phyloP scores from a whole-genome alignment of 116 monocot genomes.

The Trichopus zeylanicus region DNA sequence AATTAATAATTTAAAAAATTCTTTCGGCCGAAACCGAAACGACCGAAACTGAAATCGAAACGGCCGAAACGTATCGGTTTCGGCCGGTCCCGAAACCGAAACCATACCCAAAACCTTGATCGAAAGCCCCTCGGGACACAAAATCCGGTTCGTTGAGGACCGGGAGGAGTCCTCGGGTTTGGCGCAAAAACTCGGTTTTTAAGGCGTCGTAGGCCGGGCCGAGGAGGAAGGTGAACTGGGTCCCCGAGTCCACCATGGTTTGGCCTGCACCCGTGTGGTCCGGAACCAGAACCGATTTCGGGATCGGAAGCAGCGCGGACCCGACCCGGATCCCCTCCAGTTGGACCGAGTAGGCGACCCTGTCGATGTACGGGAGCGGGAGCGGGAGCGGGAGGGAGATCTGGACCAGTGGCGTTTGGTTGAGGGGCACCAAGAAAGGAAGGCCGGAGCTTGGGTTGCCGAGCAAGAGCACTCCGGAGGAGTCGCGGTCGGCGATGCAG shows the following conservation, averaged over 20 bases:
- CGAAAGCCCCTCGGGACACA: conserved; percentile 87
- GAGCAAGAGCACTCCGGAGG: conserved; percentile 68
- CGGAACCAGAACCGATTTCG: conserved; percentile 69
- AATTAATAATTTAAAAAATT: too few relatives aligned
- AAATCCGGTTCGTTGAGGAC: conserved; percentile 45
- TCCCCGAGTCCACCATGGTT: conserved; percentile 96
- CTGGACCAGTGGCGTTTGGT: conserved; percentile 79
- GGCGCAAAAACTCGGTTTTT: conserved; percentile 55
- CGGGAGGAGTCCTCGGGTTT: conserved; percentile 34
- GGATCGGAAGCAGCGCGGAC: conserved; percentile 45
- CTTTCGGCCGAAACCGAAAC: too few relatives aligned
- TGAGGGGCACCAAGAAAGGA: conserved; percentile 27
- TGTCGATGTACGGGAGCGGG: conserved; percentile 92
- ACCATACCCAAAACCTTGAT: too few relatives aligned
- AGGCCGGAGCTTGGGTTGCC: conserved; percentile 21
- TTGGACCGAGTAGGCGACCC: conserved; percentile 88
- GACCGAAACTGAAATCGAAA: too few relatives aligned
- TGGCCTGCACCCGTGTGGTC: conserved; percentile 98
- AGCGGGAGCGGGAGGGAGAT: conserved; percentile 61
- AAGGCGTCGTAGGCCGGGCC: conserved; percentile 69
- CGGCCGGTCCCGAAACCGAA: too few relatives aligned
- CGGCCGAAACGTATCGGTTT: too few relatives aligned
- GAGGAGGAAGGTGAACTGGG: conserved; percentile 88
- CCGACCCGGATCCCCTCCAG: conserved; percentile 70
- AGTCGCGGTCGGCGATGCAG: conserved; percentile 70